Conservation (phyloP, 345 rosid genomes). For the Hibiscus syriacus region DNA sequence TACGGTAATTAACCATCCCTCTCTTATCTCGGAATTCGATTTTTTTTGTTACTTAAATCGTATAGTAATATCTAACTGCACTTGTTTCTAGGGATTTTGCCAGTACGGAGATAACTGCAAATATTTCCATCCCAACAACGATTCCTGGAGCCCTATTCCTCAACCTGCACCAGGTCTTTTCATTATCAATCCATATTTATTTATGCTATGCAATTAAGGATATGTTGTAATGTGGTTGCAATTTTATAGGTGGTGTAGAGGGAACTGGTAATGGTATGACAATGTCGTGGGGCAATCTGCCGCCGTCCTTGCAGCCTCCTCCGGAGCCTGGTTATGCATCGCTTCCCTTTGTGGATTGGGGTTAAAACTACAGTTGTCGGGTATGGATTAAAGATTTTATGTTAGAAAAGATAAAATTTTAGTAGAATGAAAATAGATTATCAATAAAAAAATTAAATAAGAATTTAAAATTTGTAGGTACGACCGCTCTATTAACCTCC, state of each 20-base stretch:
- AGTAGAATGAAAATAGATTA: too few relatives aligned
- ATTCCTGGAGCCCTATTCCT: constrained; percentile 4
- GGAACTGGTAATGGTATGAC: constrained; percentile 33
- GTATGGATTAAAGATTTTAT: too few relatives aligned
- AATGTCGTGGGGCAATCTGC: constrained; percentile 69
- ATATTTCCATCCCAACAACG: constrained; percentile 51
- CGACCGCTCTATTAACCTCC: too few relatives aligned
- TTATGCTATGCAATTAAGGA: too few relatives aligned
- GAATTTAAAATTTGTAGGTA: too few relatives aligned
- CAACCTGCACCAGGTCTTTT: constrained; percentile 6
- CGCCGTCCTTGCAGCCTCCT: constrained; percentile 87
- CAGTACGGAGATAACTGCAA: constrained; percentile 77
- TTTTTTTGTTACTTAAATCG: background rate
- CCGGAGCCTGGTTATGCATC: constrained; percentile 52
- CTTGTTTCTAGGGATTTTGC: constrained; percentile 56
- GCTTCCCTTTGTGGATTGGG: constrained; percentile 73
- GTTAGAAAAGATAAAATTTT: too few relatives aligned
- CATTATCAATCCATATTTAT: background rate
- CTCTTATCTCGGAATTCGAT: background rate
- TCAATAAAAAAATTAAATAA: too few relatives aligned
- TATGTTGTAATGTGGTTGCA: too few relatives aligned
- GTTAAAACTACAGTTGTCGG: too few relatives aligned
- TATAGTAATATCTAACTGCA: background rate
- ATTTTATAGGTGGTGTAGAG: constrained; percentile 30
- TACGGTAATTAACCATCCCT: constrained; percentile 24